Percentiles rank a stretch among this genome's conserved stretches.
Evolutionary conservation across 306 rosid genomes (phyloP).

Genomic region (Cyclanthera cordifolia): DNA sequence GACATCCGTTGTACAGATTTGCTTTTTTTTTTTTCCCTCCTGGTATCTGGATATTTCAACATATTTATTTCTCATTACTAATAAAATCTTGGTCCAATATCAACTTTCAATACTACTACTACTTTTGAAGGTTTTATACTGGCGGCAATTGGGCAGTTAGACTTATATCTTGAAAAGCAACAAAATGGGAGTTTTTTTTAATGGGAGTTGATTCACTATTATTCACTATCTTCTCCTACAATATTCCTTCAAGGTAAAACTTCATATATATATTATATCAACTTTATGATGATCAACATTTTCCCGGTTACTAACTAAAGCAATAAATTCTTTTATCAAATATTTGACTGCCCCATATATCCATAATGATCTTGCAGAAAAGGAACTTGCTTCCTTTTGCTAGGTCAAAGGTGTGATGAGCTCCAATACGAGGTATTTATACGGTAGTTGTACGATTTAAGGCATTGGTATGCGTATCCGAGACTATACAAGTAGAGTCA

Average conservation of each 20-base stretch:
- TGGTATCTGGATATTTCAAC: no score
- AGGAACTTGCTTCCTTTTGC: constrained; percentile 8
- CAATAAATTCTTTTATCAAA: background rate
- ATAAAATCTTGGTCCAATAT: background rate
- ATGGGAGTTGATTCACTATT: no score
- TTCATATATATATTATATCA: no score
- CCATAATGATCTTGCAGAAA: background rate
- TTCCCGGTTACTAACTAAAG: background rate
- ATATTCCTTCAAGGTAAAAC: constrained; percentile 20
- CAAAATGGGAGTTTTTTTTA: constrained; percentile 51
- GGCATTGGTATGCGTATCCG: background rate
- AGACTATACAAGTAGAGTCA: background rate
- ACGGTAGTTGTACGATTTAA: background rate
- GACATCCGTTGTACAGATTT: background rate
- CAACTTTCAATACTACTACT: constrained; percentile 11
- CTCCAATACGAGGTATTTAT: background rate
- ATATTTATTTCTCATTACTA: background rate
- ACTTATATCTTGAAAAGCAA: constrained; percentile 37
- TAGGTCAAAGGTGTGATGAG: constrained; percentile 4
- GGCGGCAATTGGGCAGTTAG: constrained; percentile 78
- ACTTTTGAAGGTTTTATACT: constrained; percentile 62
- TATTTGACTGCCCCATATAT: background rate
- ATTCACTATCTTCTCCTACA: constrained; percentile 13
- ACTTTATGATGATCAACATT: background rate
- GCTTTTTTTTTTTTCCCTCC: no score